phyloP scores from a whole-genome alignment of 148 eudicot species.

The Limonium bicolor region DNA sequence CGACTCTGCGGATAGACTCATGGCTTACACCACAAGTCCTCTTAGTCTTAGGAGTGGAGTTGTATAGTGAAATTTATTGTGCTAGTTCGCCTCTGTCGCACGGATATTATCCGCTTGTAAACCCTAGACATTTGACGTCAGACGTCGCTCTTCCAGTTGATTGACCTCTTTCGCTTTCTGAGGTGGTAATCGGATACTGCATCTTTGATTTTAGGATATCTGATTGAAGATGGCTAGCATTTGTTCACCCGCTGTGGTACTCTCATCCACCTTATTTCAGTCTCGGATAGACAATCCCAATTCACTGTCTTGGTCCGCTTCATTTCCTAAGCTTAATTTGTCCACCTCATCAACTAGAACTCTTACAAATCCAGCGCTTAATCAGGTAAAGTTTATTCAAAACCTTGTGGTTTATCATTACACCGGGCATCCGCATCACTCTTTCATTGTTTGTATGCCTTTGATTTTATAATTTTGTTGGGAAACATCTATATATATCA shows the following conservation, averaged over 20 bases:
- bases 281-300: conserved; percentile 18
- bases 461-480: neutral
- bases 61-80: too few relatives aligned
- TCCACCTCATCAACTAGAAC: conserved; percentile 15
- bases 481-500: neutral
- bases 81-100: too few relatives aligned
- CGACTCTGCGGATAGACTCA: too few relatives aligned
- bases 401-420: neutral
- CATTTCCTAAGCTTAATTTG: conserved; percentile 31
- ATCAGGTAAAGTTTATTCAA: conserved; percentile 19
- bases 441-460: neutral
- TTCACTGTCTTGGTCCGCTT: conserved; percentile 56
- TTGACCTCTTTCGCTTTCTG: too few relatives aligned
- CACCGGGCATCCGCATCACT: neutral
- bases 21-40: too few relatives aligned
- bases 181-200: too few relatives aligned
- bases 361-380: conserved; percentile 11
- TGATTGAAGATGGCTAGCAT: conserved; percentile 24
- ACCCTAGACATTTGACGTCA: too few relatives aligned
- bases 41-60: too few relatives aligned
- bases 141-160: too few relatives aligned
- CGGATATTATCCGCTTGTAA: too few relatives aligned
- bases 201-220: conserved; percentile 5
- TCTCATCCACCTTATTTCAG: conserved; percentile 21
- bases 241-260: conserved; percentile 22